Evolutionary conservation across 495 filamentous ascomycete genomes (phyloP).

Genomic region (Rusavskia elegans): DNA sequence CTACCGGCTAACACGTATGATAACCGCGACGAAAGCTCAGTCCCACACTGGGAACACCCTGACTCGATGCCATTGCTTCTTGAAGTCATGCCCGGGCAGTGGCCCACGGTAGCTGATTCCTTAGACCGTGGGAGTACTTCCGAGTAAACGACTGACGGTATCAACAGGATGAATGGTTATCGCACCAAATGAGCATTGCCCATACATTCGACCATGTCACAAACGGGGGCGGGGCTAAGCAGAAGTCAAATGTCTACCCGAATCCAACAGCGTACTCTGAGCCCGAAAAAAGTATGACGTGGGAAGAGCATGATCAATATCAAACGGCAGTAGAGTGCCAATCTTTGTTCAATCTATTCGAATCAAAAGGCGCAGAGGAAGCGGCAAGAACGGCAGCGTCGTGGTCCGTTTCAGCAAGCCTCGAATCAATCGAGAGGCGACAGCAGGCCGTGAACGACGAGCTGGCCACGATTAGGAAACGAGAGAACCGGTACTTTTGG

Average conservation of each 20-base stretch:
- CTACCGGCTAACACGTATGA: conserved; percentile 3
- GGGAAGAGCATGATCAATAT: too few relatives aligned
- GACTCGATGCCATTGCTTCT: too few relatives aligned
- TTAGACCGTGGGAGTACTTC: too few relatives aligned
- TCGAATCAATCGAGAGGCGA: background rate
- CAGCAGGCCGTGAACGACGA: background rate
- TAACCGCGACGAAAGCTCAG: conserved; percentile 16
- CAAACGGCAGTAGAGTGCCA: too few relatives aligned
- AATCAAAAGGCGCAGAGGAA: too few relatives aligned
- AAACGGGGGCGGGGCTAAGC: too few relatives aligned
- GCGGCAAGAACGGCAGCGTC: too few relatives aligned
- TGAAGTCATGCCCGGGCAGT: conserved; percentile 17
- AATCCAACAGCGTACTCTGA: too few relatives aligned
- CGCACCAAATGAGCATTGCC: background rate
- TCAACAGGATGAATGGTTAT: background rate
- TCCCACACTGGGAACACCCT: conserved; percentile 29
- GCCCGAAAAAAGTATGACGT: too few relatives aligned
- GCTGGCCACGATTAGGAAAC: background rate
- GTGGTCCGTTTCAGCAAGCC: background rate
- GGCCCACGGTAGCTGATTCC: conserved; percentile 21
- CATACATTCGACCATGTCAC: too few relatives aligned
- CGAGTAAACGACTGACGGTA: background rate
- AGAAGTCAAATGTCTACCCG: background rate
- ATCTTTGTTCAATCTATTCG: too few relatives aligned
- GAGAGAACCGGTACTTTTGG: background rate